Evolutionary conservation across 345 rosid genomes (phyloP), one percentile per base, ranked within the genome.

Genomic region (Bruguiera sexangula): DNA sequence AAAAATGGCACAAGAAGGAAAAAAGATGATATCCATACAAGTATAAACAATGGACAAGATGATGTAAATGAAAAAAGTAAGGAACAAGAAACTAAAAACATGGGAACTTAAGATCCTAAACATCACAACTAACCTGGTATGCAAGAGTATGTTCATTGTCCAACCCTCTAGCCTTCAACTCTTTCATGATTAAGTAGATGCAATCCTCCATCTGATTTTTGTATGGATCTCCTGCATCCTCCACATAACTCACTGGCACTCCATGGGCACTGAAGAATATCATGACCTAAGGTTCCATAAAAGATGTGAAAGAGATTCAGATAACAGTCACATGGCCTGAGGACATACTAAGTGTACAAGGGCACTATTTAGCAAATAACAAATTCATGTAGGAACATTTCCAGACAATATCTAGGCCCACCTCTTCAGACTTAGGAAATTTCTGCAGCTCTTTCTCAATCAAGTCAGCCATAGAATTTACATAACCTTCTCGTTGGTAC

Each of bases 211-310:
- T 95, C 82, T 95, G 96, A 69, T 86, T 89, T 83, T 82, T 88
- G 89, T 92, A 92, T 0, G 99, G 96, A 67, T 92, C 94, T 79
- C 98, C 96, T 32, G 95, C 88, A 69, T 90, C 82, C 79, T 83
- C 88, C 62, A 92, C 93, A 51, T 95, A 95, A 67, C 92, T 92
- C 67, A 90, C 88, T 7, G 98, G 96, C 66, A 95, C 98, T 60
- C 98, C 98, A 80, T 95, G 99, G 20, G 96, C 99, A 78, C 96
- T 95, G 76, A 92, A 95, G 83, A 92, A 95, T 77, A 95, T 83
- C 85, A 90, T 83, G 37, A 80, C 96, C 97, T 95, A 72, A 60
- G 70, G 46, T 69, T 66, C 65, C 73, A 80, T 2, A 63, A 2
- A 73, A 60, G 66, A 27, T 13, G 48, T 48, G 37, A 43, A 71